Evolutionary conservation across 345 rosid genomes (phyloP), one percentile per base, ranked within the genome.

Genomic region (Murraya paniculata): DNA sequence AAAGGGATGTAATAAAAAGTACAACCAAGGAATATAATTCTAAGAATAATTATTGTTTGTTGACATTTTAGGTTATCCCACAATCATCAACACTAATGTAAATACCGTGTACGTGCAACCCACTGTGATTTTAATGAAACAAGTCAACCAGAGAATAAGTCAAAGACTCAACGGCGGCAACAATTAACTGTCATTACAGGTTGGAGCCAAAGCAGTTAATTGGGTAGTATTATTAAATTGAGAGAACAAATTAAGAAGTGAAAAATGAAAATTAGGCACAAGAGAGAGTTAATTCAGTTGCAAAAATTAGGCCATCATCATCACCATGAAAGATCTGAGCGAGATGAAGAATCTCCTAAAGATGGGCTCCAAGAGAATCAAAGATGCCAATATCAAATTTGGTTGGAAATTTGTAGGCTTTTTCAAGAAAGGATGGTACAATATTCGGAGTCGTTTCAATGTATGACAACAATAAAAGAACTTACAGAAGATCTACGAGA

Each of bases 361-460:
- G 72, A 60, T 5, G 53, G 73, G 24, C 19, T 27, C 78, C 8
- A 7, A 2, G n/a, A 65, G 35, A 64, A 50, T 22, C 19, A 64
- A 68, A 31, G 58, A 71, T 41, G 31, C 5, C 0, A 30, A 25
- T 64, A 50, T 45, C n/a, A 66, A 27, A 33, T 39, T 21, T 18
- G 70, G 74, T 31, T 75, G 79, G 76, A 80, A 62, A 64, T 6
- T 80, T n/a, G 39, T 76, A 16, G 79, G 79, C 19, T 30, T 62
- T 62, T 61, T n/a, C 50, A 45, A 45, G 50, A 45, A 45, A 45
- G 50, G 18, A 45, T 45, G 50, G 50, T 45, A 45, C 50, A 14
- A 45, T 11, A 45, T 45, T 45, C 50, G 50, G 50, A 45, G 50
- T 5, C 50, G 50, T 0, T 45, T 45, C 50, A 45, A 13, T 10